Evolutionary conservation across 768 basidiomycete genomes (phyloP).

Genomic region (Macrolepiota fuliginosa): DNA sequence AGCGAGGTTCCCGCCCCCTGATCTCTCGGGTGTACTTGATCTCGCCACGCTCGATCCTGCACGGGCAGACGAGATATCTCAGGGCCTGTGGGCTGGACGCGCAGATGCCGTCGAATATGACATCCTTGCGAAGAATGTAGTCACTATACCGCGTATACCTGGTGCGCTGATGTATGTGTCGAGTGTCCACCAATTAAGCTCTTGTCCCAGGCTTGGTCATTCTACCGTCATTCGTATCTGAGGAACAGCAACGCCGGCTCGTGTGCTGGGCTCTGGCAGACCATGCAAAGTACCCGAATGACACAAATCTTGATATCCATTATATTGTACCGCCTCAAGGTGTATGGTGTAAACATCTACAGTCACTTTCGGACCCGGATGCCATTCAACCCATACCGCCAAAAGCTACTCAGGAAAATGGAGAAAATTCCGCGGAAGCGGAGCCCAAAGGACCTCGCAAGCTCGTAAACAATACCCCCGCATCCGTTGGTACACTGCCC

Average conservation of each 20-base stretch:
- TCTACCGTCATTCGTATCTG: constrained; percentile 70
- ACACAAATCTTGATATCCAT: constrained; percentile 88
- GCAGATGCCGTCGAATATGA: constrained; percentile 32
- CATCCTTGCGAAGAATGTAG: constrained; percentile 36
- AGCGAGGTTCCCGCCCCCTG: constrained; percentile 73
- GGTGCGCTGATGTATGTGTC: constrained; percentile 36
- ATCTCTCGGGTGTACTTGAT: constrained; percentile 69
- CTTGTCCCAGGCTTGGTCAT: constrained; percentile 70
- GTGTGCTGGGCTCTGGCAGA: constrained; percentile 70
- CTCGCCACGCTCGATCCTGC: constrained; percentile 45
- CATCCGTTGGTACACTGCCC: constrained; percentile 51
- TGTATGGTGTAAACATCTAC: constrained; percentile 68
- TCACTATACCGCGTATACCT: constrained; percentile 51
- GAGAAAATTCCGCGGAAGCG: constrained; percentile 20
- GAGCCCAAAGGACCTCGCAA: constrained; percentile 51
- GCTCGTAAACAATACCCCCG: constrained; percentile 73
- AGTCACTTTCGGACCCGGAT: constrained; percentile 27
- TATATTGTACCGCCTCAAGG: constrained; percentile 74
- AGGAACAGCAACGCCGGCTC: constrained; percentile 62
- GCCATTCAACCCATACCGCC: constrained; percentile 40
- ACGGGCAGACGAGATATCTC: constrained; percentile 38
- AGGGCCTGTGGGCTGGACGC: constrained; percentile 48
- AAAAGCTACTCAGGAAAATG: constrained; percentile 29
- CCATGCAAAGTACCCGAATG: constrained; percentile 79
- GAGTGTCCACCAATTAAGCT: background rate